Evolutionary conservation across 805 yeast genomes (phyloP).

Genomic region (Yarrowia sp.): DNA sequence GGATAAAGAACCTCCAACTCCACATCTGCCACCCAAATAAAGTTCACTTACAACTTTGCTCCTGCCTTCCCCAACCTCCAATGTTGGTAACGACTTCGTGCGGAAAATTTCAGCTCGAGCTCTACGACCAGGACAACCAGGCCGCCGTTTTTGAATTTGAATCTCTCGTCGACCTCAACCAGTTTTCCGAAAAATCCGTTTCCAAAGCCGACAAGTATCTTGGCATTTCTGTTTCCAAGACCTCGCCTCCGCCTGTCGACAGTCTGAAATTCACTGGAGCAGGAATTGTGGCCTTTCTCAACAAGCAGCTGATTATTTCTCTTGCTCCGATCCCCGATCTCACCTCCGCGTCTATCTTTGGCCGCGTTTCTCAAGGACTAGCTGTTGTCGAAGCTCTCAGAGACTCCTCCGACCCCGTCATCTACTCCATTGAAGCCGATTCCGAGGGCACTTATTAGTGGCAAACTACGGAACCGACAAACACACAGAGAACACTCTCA

Average conservation of each 20-base stretch:
- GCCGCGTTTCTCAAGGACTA: constrained; percentile 12
- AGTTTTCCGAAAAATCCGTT: background rate
- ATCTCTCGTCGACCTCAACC: constrained; percentile 18
- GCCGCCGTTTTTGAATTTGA: constrained; percentile 18
- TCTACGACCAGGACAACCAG: constrained; percentile 18
- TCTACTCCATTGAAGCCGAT: constrained; percentile 8
- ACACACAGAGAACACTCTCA: background rate
- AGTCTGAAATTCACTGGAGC: constrained; percentile 20
- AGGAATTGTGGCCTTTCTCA: constrained; percentile 12
- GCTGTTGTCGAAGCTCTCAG: constrained; percentile 6
- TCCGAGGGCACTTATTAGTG: background rate
- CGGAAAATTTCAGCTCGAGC: constrained; percentile 26
- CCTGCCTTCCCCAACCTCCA: constrained; percentile 5
- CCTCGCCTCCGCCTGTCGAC: constrained; percentile 8
- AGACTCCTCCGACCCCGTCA: constrained; percentile 3
- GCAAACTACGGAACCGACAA: too few species aligned
- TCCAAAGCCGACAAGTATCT: constrained; percentile 7
- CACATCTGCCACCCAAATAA: background rate
- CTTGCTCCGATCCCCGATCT: constrained; percentile 16
- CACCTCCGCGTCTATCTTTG: background rate
- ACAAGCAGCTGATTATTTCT: constrained; percentile 8
- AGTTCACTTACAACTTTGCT: constrained; percentile 5
- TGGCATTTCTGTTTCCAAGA: background rate
- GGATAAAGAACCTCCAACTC: background rate
- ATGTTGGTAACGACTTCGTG: constrained; percentile 22